Evolutionary conservation across 306 rosid species (phyloP), one percentile per base, ranked within the genome.

Genomic region (Cicer arietinum): DNA sequence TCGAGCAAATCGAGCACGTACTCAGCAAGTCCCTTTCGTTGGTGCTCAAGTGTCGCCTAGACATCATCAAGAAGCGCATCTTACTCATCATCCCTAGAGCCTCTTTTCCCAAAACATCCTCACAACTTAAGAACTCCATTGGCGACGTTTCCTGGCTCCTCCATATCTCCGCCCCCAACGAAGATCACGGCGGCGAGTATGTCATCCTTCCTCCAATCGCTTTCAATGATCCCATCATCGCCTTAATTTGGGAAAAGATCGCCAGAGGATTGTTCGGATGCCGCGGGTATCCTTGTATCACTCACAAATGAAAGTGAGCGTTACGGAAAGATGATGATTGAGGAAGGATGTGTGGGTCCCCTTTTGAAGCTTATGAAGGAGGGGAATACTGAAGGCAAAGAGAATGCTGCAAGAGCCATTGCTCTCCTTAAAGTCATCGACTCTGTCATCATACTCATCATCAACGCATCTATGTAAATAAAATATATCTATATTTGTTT

Each of bases 311-410:
- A 51, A 51, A 14, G 56, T 14, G 56, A 51, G 0, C 56, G 20
- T 51, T 51, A 51, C 20, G 56, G 56, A n/a, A 51, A 51, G 14
- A 14, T 51, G 8, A 51, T 51, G 6, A 51, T 51, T 1, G 56
- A 2, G 20, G 22, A 51, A 51, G 56, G 56, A 51, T 20, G 56
- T 7, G 56, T 51, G 22, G 56, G 56, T 13, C 56, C 56, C n/a
- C 56, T 51, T n/a, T 51, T 51, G 56, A 51, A 51, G 56, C 56
- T 51, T 8, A 51, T 51, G 56, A 14, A 51, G 20, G 56, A 51
- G 14, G 20, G 56, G 1, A 51, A 51, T 18, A 1, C 17, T 13
- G 56, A 51, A 51, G 56, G 56, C 10, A 2, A 51, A 51, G 14
- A 14, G 7, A 51, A 51, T 51, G 56, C 56, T n/a, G 16, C 53